Evolutionary conservation across 805 yeast genomes (phyloP), one percentile per base, ranked within the genome.

Genomic region (Kluyveromyces starmeri): DNA sequence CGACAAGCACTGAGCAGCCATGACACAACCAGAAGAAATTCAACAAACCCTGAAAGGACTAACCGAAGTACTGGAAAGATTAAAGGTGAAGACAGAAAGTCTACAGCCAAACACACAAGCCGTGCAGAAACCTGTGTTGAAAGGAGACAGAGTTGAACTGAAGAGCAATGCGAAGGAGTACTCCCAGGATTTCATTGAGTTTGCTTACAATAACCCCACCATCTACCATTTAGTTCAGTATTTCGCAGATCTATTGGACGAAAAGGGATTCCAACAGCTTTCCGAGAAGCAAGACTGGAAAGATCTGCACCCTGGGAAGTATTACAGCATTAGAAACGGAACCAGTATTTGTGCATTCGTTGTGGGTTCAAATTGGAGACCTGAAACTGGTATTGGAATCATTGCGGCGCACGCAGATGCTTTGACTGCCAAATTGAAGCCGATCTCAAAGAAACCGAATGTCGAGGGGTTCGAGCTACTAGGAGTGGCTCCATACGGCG

Each of bases 401-500:
- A 68, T 79, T 43, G 92, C 83, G 4, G 61, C 77, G n/a, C 94
- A 83, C 58, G 70, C 78, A 30, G 95, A 84, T 58, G 70, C 89
- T 0, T 62, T 83, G 41, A 69, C 84, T 10, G 73, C 71, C 4
- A 67, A 71, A 40, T 65, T 84, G 51, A 84, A 84, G 61, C 95
- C 95, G 1, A 62, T 67, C 34, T 78, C 89, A 11, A 64, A 64
- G 40, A 79, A 78, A 50, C 50, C 54, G 6, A 60, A 67, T 7
- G 73, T 77, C 11, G 86, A 81, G 38, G 94, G 94, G 20, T 84
- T 71, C 55, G 83, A 81, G 44, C 59, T 79, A 31, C 62, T 84
- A 20, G 95, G 94, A 5, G 84, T 82, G 25, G 89, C 94, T 0
- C 85, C 89, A 2, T 84, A 84, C 54, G 75, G 84, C 14, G 92